Evolutionary conservation across 2,329 filamentous ascomycete genomes (phyloP), one percentile per base, ranked within the genome.

Genomic region (Capronia epimyces): DNA sequence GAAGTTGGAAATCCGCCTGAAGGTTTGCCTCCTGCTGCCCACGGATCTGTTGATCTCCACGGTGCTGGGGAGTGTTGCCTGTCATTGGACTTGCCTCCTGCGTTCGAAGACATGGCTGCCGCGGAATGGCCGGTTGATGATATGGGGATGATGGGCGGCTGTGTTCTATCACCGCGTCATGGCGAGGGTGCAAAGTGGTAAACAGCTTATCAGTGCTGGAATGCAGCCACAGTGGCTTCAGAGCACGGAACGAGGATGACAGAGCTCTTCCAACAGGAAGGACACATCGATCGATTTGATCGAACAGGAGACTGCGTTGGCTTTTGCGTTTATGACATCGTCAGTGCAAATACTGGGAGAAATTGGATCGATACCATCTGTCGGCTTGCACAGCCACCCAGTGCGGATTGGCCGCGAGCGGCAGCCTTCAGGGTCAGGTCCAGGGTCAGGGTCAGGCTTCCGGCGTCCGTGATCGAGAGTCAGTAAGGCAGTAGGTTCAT

Each of bases 1-100:
- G 62, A 55, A 39, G 39, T 41, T 7, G 75, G 73, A 53, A 73
- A 78, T n/a, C 72, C 70, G 42, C 76, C 76, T 16, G 75, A 75
- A 2, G 77, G 69, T 24, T 68, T 66, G 37, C 72, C 67, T 15
- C 37, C 31, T 13, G 52, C 45, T 4, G 51, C 46, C 59, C 59
- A 60, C 31, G 55, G 59, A 47, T 59, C 55, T 27, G 39, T 46
- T 10, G 56, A 43, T 42, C 50, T 53, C 58, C 56, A 59, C 37
- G 50, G 50, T 21, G 50, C 32, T n/a, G 53, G 56, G 7, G 56
- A 56, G 18, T 44, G 37, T 29, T 53, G 37, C 27, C 46, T 44
- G 10, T 52, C 43, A 15, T 46, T 49, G 32, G 24, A 32, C n/a
- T 22, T 27, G 43, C 34, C 32, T 27, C 7, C 34, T 21, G 43